A percentile compares a stretch with the other conserved stretches of the same genome.
phyloP scores from a whole-genome alignment of 768 basidiomycete genomes.

The Daedaleopsis sinensis region DNA sequence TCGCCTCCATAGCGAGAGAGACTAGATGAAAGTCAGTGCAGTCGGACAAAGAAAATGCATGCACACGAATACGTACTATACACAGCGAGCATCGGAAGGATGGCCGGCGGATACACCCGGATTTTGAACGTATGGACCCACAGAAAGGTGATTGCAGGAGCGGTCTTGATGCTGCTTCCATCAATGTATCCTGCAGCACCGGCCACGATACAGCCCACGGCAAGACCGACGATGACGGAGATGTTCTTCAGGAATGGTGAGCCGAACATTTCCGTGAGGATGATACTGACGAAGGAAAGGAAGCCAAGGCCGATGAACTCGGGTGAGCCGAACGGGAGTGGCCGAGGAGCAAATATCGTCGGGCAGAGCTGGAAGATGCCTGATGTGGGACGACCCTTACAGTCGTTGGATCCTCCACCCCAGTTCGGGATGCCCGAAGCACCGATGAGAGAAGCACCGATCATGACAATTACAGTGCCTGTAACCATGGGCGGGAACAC shows the following conservation, averaged over 20 bases:
- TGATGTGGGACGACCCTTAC: conserved; percentile 56
- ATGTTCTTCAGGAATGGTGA: conserved; percentile 85
- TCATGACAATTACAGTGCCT: conserved; percentile 79
- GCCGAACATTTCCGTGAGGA: conserved; percentile 81
- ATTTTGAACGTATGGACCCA: conserved; percentile 85
- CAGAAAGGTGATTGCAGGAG: conserved; percentile 81
- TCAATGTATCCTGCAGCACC: conserved; percentile 82
- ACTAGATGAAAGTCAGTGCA: conserved; percentile 40
- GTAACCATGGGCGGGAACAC: conserved; percentile 85
- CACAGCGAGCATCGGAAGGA: conserved; percentile 63
- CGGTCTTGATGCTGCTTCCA: conserved; percentile 58
- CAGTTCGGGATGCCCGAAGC: conserved; percentile 76
- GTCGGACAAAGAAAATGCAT: neutral
- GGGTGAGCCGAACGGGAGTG: conserved; percentile 80
- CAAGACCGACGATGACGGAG: conserved; percentile 74
- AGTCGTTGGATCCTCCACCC: conserved; percentile 83
- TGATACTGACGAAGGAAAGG: conserved; percentile 75
- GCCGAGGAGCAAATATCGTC: conserved; percentile 65
- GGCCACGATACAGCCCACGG: conserved; percentile 80
- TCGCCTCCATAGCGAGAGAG: conserved; percentile 80
- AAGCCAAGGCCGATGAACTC: conserved; percentile 89
- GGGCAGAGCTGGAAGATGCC: conserved; percentile 78
- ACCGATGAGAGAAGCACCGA: conserved; percentile 78
- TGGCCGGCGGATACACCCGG: conserved; percentile 70
- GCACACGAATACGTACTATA: conserved; percentile 43